phyloP scores from a whole-genome alignment of 345 rosid species.

The Eucalyptus guilfoylei region DNA sequence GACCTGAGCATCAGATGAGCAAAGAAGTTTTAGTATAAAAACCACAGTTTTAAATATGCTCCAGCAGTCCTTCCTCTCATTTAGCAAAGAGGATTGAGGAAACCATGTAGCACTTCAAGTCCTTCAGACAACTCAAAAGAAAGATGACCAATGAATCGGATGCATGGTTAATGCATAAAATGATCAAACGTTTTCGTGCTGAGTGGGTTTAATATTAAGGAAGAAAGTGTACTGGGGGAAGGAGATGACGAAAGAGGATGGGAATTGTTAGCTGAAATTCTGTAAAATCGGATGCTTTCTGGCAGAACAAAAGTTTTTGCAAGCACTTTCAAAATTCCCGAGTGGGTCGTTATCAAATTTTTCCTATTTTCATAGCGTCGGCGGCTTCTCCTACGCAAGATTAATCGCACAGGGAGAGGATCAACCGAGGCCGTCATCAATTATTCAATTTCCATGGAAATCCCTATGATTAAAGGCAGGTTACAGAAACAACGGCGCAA shows the following conservation, averaged over 20 bases:
- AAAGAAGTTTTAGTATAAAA: neutral
- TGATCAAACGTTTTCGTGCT: neutral
- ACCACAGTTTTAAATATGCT: neutral
- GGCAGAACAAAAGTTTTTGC: neutral
- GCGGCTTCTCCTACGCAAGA: neutral
- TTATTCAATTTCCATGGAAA: neutral
- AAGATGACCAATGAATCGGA: neutral
- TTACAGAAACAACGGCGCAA: neutral
- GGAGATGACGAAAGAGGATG: neutral
- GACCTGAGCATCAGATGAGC: neutral
- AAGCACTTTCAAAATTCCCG: neutral
- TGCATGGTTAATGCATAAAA: neutral
- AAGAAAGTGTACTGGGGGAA: neutral
- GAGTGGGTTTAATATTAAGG: neutral
- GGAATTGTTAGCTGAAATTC: neutral
- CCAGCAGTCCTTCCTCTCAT: neutral
- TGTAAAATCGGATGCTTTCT: neutral
- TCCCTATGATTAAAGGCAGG: neutral
- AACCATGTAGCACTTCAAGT: neutral
- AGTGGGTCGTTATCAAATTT: neutral
- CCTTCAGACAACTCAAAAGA: neutral
- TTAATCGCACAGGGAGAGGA: neutral
- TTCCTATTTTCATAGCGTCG: neutral
- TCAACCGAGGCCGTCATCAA: neutral
- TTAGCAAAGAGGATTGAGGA: neutral